These are phyloP conservation scores for Quercus rubra DNA, from an alignment of 306 rosid species.

Conservation along the genomic window DNA sequence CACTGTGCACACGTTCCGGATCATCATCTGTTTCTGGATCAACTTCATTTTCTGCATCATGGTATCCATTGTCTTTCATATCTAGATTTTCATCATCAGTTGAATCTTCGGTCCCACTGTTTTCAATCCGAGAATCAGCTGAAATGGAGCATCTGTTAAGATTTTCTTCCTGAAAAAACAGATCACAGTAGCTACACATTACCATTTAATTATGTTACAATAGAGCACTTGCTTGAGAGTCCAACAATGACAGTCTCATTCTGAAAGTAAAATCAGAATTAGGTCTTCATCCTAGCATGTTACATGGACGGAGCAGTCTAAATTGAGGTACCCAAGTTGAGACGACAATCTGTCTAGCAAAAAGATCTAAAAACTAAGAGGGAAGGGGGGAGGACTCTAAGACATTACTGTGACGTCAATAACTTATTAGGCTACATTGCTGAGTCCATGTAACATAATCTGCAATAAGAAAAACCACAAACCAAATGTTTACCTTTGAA, in stretches of 20 bases:
- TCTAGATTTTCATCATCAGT: slow-evolving; percentile 79
- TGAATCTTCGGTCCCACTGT: slow-evolving; percentile 87
- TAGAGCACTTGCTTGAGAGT: background rate
- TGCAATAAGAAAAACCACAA: background rate
- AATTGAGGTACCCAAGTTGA: no score
- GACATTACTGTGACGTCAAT: background rate
- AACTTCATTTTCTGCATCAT: slow-evolving; percentile 91
- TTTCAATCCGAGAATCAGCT: slow-evolving; percentile 88
- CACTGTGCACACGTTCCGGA: slow-evolving; percentile 80
- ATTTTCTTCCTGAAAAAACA: slow-evolving; percentile 79
- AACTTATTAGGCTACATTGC: background rate
- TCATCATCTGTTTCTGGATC: slow-evolving; percentile 94
- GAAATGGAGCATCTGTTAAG: slow-evolving; percentile 90
- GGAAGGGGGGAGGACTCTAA: background rate
- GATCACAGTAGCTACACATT: background rate
- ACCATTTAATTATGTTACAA: background rate
- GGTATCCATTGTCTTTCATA: slow-evolving; percentile 86
- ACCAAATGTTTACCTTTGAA: background rate
- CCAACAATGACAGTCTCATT: background rate
- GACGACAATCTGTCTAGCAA: background rate
- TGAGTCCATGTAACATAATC: background rate
- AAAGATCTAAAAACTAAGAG: background rate
- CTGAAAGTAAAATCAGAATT: background rate
- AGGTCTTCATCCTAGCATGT: background rate
- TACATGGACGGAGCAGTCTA: background rate